Evolutionary conservation across 805 yeast species (phyloP).

Genomic region (Saccharomycopsis malanga): DNA sequence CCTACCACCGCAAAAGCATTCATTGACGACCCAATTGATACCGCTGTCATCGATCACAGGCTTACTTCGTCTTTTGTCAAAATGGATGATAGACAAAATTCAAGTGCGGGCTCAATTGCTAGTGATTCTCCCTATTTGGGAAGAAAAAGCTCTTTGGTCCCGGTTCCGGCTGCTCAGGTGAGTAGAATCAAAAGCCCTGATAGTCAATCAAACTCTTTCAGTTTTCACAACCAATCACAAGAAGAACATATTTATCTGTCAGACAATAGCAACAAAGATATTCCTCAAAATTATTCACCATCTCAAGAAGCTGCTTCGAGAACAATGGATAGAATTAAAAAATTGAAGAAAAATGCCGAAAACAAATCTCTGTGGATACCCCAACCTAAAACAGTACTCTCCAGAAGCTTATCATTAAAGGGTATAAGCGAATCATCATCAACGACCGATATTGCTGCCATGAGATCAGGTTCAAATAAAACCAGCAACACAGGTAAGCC

Average conservation of each 20-base stretch:
- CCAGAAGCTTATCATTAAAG: background rate
- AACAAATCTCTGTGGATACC: conserved; percentile 13
- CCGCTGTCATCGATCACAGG: background rate
- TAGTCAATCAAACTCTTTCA: background rate
- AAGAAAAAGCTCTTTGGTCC: conserved; percentile 9
- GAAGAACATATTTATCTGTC: background rate
- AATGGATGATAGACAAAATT: too few relatives aligned
- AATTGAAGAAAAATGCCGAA: conserved; percentile 8
- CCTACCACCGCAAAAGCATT: background rate
- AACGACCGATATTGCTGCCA: background rate
- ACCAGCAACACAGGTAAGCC: background rate
- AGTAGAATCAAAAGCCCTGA: conserved; percentile 15
- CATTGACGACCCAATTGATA: background rate
- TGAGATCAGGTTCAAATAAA: background rate
- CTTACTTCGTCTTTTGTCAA: too few relatives aligned
- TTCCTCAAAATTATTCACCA: background rate
- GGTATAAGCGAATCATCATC: background rate
- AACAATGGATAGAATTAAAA: conserved; percentile 16
- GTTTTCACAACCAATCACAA: background rate
- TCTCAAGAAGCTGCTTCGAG: background rate
- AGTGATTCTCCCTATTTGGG: conserved; percentile 5
- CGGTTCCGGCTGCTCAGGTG: conserved; percentile 13
- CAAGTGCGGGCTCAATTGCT: background rate
- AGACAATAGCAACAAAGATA: too few relatives aligned
- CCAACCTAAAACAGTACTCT: conserved; percentile 10